Percentiles rank a stretch among this genome's conserved stretches.
Evolutionary conservation across 345 rosid species (phyloP).

Genomic region (Lepidium africanum): DNA sequence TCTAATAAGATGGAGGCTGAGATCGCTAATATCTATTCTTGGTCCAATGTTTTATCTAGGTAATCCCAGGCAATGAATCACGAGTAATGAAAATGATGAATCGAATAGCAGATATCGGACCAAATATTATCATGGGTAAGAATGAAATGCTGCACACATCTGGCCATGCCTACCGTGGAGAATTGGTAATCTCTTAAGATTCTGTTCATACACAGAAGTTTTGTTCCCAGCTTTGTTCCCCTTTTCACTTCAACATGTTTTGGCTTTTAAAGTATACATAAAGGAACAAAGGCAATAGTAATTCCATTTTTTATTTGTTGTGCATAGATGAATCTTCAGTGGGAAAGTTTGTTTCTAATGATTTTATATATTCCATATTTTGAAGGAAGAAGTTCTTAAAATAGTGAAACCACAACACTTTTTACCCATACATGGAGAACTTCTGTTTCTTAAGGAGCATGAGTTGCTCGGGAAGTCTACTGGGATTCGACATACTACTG

Average conservation of each 20-base stretch:
- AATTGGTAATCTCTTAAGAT: conserved; percentile 43
- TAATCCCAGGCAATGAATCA: conserved; percentile 97
- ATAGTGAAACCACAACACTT: conserved; percentile 98
- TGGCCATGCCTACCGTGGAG: conserved; percentile 98
- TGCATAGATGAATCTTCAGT: not conserved
- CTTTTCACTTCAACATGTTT: not conserved
- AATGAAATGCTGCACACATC: conserved; percentile 87
- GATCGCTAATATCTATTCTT: not conserved
- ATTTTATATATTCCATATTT: not conserved
- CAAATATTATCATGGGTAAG: conserved; percentile 81
- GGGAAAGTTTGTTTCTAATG: not conserved
- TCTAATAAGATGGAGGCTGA: not conserved
- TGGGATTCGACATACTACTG: conserved; percentile 90
- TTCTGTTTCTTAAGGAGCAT: conserved; percentile 92
- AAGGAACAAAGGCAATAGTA: not conserved
- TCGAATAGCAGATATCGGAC: conserved; percentile 89
- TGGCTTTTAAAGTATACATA: not conserved
- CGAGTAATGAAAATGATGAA: conserved; percentile 97
- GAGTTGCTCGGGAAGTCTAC: conserved; percentile 90
- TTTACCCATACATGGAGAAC: conserved; percentile 97
- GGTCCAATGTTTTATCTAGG: conserved; percentile 37
- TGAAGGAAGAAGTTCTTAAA: conserved; percentile 93
- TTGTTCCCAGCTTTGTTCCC: not conserved
- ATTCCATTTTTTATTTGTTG: not conserved
- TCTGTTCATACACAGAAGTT: not conserved